Percentiles rank a stretch among this genome's conserved stretches.
Evolutionary conservation across 139 green algal genomes (phyloP).

Genomic region (Chlamydomonas eustigma): DNA sequence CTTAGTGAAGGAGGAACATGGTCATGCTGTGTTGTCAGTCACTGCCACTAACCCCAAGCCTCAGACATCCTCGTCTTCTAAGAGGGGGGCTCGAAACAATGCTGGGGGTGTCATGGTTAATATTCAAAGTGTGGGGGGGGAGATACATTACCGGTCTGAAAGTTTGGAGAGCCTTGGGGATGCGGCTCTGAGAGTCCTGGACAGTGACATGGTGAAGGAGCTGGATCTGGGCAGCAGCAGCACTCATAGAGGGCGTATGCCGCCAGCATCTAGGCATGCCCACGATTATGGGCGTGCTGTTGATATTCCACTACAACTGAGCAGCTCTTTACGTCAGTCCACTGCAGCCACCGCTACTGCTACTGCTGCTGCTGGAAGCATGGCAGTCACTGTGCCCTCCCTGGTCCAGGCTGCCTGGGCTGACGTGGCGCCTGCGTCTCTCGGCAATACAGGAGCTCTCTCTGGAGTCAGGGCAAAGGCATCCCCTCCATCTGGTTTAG

Average conservation of each 20-base stretch:
- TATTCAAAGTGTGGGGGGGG: neutral
- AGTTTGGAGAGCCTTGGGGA: slow-evolving; percentile 27
- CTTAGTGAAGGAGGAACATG: neutral
- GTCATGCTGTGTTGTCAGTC: no score
- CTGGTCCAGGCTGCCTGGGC: slow-evolving; percentile 4
- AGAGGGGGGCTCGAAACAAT: neutral
- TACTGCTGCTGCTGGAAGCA: neutral
- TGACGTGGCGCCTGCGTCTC: neutral
- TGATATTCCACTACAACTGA: neutral
- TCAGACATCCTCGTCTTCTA: neutral
- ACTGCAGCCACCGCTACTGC: neutral
- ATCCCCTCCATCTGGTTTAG: neutral
- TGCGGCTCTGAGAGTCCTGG: slow-evolving; percentile 5
- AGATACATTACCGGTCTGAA: slow-evolving; percentile 17
- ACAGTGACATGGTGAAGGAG: slow-evolving; percentile 14
- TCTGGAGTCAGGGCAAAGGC: no score
- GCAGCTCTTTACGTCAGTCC: neutral
- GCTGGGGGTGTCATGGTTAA: neutral
- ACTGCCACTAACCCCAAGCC: neutral
- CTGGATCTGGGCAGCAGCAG: neutral
- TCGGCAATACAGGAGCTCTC: neutral
- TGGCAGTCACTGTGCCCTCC: neutral
- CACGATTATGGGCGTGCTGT: neutral
- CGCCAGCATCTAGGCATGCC: neutral
- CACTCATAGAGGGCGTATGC: neutral